phyloP scores from a whole-genome alignment of 192 early-diverging fungal species.

The Glomus cerebriforme region DNA sequence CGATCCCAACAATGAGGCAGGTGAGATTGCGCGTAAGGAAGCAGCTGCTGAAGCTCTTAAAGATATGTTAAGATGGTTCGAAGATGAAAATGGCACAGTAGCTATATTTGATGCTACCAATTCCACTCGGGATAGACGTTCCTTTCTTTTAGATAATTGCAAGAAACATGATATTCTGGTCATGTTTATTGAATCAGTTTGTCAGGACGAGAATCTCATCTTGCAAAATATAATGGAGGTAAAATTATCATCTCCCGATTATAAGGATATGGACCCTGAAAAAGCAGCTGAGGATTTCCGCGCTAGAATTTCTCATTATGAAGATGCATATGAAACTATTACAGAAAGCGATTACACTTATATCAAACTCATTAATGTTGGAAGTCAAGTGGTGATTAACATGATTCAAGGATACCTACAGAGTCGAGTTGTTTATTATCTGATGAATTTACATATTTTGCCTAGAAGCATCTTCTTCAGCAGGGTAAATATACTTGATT shows the following conservation, averaged over 20 bases:
- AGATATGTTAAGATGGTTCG: conserved; percentile 94
- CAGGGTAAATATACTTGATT: conserved; percentile 46
- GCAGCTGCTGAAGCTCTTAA: conserved; percentile 82
- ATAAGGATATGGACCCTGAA: conserved; percentile 83
- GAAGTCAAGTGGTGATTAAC: conserved; percentile 88
- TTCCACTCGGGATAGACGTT: conserved; percentile 81
- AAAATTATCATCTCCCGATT: conserved; percentile 95
- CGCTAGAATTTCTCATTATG: conserved; percentile 91
- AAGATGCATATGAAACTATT: conserved; percentile 88
- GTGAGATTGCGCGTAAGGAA: conserved; percentile 70
- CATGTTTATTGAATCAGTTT: conserved; percentile 96
- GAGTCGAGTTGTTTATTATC: conserved; percentile 95
- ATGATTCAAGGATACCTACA: conserved; percentile 95
- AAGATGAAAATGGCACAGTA: conserved; percentile 77
- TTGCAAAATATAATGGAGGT: conserved; percentile 94
- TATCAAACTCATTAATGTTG: conserved; percentile 95
- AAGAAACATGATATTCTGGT: conserved; percentile 78
- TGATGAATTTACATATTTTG: conserved; percentile 99
- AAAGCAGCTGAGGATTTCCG: conserved; percentile 90
- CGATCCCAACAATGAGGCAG: conserved; percentile 79
- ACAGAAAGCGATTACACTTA: conserved; percentile 75
- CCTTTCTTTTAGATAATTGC: conserved; percentile 72
- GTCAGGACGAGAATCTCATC: conserved; percentile 86
- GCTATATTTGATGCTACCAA: conserved; percentile 99
- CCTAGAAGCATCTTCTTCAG: conserved; percentile 93